These are phyloP conservation scores for Trichoderma sp. DNA, from an alignment of 2,329 filamentous ascomycete genomes.

Conservation along the genomic window DNA sequence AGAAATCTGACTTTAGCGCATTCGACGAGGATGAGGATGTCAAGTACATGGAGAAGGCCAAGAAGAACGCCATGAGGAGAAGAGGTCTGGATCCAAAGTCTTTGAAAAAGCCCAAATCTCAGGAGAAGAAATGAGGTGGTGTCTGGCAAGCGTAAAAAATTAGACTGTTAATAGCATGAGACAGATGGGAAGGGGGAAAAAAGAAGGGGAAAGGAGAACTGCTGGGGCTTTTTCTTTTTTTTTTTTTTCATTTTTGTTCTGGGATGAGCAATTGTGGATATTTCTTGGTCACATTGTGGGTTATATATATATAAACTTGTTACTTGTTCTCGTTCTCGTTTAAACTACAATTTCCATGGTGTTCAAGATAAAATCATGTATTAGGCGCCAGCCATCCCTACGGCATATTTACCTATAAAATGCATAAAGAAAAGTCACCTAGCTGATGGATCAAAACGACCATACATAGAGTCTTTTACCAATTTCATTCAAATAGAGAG, in stretches of 20 bases:
- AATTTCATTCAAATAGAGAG: slow-evolving; percentile 5
- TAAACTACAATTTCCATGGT: background rate
- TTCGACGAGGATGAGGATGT: slow-evolving; percentile 75
- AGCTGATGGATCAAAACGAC: background rate
- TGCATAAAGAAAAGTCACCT: background rate
- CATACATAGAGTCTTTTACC: background rate
- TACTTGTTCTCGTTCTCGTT: background rate
- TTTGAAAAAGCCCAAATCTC: slow-evolving; percentile 33
- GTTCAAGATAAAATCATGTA: background rate
- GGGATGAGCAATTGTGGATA: slow-evolving; percentile 11
- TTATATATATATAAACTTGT: background rate
- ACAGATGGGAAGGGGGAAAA: slow-evolving; percentile 8
- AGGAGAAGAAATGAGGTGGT: slow-evolving; percentile 17
- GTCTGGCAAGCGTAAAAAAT: background rate
- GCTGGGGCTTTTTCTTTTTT: background rate
- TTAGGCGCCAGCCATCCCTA: background rate
- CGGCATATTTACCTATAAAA: background rate
- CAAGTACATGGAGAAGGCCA: slow-evolving; percentile 71
- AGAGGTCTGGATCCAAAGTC: slow-evolving; percentile 70
- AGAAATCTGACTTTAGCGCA: slow-evolving; percentile 64
- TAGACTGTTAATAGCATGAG: slow-evolving; percentile 14
- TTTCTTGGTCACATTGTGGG: slow-evolving; percentile 21
- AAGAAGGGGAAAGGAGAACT: slow-evolving; percentile 6
- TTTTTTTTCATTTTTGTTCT: background rate
- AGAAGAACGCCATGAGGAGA: slow-evolving; percentile 70